Evolutionary conservation across 805 yeast species (phyloP).

Genomic region (Lachancea fermentati): DNA sequence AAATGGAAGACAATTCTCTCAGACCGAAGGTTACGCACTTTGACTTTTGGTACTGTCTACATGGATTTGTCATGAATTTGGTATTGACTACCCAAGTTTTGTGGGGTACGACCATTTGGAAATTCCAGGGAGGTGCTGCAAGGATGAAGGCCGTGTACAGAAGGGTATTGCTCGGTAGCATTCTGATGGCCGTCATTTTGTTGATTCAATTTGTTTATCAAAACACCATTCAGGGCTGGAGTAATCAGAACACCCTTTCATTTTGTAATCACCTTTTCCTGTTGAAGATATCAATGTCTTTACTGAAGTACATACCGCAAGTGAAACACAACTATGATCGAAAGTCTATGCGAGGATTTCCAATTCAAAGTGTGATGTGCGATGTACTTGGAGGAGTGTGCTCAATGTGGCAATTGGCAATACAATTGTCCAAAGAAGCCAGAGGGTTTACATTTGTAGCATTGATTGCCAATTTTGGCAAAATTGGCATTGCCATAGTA

Average conservation of each 20-base stretch:
- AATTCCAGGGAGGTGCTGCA: conserved; percentile 21
- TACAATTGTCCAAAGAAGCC: conserved; percentile 17
- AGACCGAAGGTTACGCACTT: conserved; percentile 39
- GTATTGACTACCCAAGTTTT: conserved; percentile 39
- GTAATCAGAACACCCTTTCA: conserved; percentile 18
- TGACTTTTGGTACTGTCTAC: conserved; percentile 44
- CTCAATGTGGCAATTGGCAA: conserved; percentile 24
- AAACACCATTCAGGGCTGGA: conserved; percentile 15
- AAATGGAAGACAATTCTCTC: conserved; percentile 25
- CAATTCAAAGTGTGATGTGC: conserved; percentile 48
- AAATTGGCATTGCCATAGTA: conserved; percentile 36
- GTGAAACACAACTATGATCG: conserved; percentile 72
- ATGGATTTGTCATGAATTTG: conserved; percentile 40
- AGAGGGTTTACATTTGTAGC: conserved; percentile 21
- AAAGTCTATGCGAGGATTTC: conserved; percentile 78
- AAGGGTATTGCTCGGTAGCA: conserved; percentile 15
- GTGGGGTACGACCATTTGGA: conserved; percentile 34
- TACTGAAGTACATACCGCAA: conserved; percentile 68
- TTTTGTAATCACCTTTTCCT: conserved; percentile 24
- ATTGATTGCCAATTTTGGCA: conserved; percentile 35
- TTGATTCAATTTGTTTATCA: conserved; percentile 14
- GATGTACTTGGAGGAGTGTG: conserved; percentile 37
- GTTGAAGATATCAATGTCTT: conserved; percentile 43
- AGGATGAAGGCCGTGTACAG: conserved; percentile 24
- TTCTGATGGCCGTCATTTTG: conserved; percentile 13